Evolutionary conservation across 345 rosid species (phyloP), one percentile per base, ranked within the genome.

Genomic region (Populus euphratica): DNA sequence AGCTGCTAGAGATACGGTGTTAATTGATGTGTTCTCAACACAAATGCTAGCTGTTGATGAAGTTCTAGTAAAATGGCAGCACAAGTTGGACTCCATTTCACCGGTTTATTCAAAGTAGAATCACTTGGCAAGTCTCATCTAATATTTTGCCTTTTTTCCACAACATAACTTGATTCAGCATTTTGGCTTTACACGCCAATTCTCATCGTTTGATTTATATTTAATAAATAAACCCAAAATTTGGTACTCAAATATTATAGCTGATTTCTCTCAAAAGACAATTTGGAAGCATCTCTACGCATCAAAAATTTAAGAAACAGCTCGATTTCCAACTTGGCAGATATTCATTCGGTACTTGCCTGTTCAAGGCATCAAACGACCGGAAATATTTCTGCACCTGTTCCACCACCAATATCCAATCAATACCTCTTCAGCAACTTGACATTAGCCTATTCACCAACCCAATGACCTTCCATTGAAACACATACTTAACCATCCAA

Each of bases 401-500:
- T 35, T 77, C 68, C 61, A 25, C 49, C 77, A 39, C 43, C 80
- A 72, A 31, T 76, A 72, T 61, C 17, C 69, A 49, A 70, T 41
- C 39, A 65, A 70, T 63, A 47, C 20, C 50, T 59, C 54, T 35
- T 62, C 17, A 65, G 31, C 73, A 38, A 39, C 36, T 65, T n/a
- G 25, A 25, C 73, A 69, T 70, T 38, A 68, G 49, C 68, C 81
- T 35, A 59, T 67, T 33, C 27, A 61, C 9, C 61, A 62, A n/a
- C 49, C 14, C 5, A 78, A 61, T 25, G 70, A 35, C 38, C 56
- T 77, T 77, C 76, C 17, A 44, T 72, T 62, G 12, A 39, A 73
- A 71, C 68, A 9, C 56, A 43, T 39, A 41, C 21, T 72, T 63
- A 59, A 23, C 49, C 39, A 63, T 33, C 59, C 31, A 67, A 17